Evolutionary conservation across 345 rosid species (phyloP).

Genomic region (Melaleuca quinquenervia): DNA sequence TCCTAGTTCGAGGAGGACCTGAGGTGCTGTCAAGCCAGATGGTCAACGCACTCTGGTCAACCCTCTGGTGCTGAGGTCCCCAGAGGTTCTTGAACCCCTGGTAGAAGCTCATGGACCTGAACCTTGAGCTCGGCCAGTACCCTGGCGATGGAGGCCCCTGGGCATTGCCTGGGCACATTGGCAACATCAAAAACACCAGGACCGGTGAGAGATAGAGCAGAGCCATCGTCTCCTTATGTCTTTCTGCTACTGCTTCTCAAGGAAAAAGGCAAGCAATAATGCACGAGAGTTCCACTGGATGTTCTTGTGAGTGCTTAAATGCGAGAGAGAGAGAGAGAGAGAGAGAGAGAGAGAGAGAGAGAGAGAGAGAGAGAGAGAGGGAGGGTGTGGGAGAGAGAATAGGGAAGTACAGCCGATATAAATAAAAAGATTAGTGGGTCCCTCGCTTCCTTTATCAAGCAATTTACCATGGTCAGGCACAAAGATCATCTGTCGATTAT

Average conservation of each 20-base stretch:
- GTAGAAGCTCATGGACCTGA: conserved; percentile 54
- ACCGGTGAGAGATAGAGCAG: conserved; percentile 6
- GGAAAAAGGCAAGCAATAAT: neutral
- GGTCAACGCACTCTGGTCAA: conserved; percentile 50
- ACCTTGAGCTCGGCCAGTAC: conserved; percentile 81
- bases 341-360: neutral
- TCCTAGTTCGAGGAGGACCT: conserved; percentile 19
- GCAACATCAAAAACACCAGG: conserved; percentile 19
- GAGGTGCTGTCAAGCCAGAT: conserved; percentile 88
- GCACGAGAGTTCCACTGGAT: conserved; percentile 12
- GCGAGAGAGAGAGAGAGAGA: neutral
- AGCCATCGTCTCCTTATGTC: conserved; percentile 1
- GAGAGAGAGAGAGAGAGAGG: conserved; percentile 1
- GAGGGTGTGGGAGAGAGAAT: conserved; percentile 13
- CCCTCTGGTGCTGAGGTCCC: conserved; percentile 80
- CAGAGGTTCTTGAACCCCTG: conserved; percentile 78
- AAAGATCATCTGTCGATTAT: neutral
- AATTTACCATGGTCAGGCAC: neutral
- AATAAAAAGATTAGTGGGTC: conserved; percentile 20
- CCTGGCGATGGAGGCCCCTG: conserved; percentile 86
- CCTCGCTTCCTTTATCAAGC: neutral
- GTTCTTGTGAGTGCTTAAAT: conserved; percentile 10
- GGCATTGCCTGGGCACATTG: conserved; percentile 36
- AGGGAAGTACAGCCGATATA: conserved; percentile 11
- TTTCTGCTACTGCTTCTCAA: neutral